Evolutionary conservation across 192 early-diverging fungal genomes (phyloP).

Genomic region (Allomyces arbusculus): DNA sequence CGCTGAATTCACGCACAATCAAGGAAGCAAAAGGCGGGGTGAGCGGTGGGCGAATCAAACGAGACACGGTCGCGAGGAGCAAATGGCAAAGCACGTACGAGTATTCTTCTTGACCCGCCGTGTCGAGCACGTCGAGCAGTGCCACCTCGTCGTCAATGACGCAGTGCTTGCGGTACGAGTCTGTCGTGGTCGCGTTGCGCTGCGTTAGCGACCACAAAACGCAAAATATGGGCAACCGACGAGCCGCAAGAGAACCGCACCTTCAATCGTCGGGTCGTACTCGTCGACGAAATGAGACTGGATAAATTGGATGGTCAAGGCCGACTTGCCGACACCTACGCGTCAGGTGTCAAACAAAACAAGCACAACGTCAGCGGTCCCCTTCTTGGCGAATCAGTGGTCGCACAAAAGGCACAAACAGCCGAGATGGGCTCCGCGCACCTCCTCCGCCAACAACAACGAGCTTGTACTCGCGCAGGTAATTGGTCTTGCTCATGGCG

Average conservation of each 20-base stretch:
- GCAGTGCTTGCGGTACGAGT: constrained; percentile 94
- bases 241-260: constrained; percentile 4
- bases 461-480: constrained; percentile 45
- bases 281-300: constrained; percentile 67
- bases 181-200: constrained; percentile 10
- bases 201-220: not conserved
- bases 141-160: constrained; percentile 73
- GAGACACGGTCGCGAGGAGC: too few species aligned
- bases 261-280: constrained; percentile 95
- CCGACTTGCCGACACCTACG: constrained; percentile 47
- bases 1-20: constrained; percentile 16
- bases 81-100: constrained; percentile 18
- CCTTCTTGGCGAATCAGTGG: not conserved
- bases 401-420: not conserved
- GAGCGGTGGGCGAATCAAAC: too few species aligned
- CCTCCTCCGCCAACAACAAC: constrained; percentile 70
- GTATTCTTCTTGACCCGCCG: constrained; percentile 91
- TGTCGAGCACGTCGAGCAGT: constrained; percentile 84
- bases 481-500: constrained; percentile 22
- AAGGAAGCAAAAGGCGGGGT: not conserved
- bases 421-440: constrained; percentile 7
- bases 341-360: not conserved
- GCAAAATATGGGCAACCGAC: not conserved
- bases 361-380: too few species aligned
- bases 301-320: constrained; percentile 63